Base-by-base conservation (phyloP, 148 eudicot genomes). In the Rhododendron kiyosumense region DNA sequence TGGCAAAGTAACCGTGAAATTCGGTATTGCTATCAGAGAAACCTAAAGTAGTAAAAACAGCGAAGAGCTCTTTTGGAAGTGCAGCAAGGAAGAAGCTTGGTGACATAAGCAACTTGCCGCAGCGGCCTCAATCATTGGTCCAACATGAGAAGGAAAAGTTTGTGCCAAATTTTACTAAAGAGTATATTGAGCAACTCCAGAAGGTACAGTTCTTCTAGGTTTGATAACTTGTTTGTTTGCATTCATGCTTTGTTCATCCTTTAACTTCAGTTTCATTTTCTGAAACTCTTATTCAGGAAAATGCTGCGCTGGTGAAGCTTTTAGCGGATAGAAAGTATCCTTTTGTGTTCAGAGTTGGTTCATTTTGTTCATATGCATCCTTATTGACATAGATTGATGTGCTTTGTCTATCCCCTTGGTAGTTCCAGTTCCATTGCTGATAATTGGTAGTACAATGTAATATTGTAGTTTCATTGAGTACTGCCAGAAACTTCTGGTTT, bases 311-410 rank as follows among this genome's bases (percentile, higher is more conserved):
- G 79, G 51, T 85, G 87, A 85, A 89, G 90, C 86, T 91, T 77
- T 48, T 91, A 61, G 89, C 88, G 8, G 92, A 91, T 15, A 88
- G 88, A 84, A 89, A 88, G 93, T 90, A 90, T 90, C 90, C 92
- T 91, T 77, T 80, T 43, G 36, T 38, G 63, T 54, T 61, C 32
- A n/a, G 54, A 49, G 49, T 87, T 54, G 17, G 59, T 83, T 78
- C 18, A 45, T 61, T 48, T 86, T 76, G 32, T 82, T 46, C 4
- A 14, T 65, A 78, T 49, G 22, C 51, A 46, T 84, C 45, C 52
- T 80, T 36, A 28, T 49, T 51, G 79, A 34, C 81, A 74, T 84
- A 1, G 17, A 48, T 73, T 30, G 12, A 34, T 51, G 52, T 84
- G 69, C 11, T 49, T 51, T 74, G 2, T 74, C 67, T 22, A 30